Evolutionary conservation across 23 red algal species (phyloP).

Genomic region (Pyropia haitanensis): DNA sequence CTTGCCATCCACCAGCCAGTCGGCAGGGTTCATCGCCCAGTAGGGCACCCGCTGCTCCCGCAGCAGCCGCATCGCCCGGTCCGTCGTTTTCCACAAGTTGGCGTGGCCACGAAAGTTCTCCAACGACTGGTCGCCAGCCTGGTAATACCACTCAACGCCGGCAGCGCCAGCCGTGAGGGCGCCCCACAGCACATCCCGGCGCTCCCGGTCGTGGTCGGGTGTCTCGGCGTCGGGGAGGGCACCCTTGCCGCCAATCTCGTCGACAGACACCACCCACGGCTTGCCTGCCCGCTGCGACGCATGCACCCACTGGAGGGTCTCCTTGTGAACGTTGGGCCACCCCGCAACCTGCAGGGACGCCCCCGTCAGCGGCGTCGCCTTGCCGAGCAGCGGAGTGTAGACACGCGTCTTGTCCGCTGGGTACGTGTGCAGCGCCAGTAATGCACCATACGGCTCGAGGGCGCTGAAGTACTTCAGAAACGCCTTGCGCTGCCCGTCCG

Average conservation of each 20-base stretch:
- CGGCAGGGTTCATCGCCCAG: constrained; percentile 26
- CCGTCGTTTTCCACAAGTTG: constrained; percentile 22
- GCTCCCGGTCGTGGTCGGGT: background rate
- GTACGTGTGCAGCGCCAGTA: constrained; percentile 36
- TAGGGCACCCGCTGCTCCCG: constrained; percentile 19
- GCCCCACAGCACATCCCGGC: constrained; percentile 34
- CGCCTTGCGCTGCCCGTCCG: constrained; percentile 18
- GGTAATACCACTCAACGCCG: constrained; percentile 32
- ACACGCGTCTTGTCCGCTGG: constrained; percentile 25
- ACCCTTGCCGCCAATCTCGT: constrained; percentile 34
- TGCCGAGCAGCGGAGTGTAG: constrained; percentile 30
- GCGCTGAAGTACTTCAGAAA: constrained; percentile 26
- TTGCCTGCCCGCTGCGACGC: constrained; percentile 12
- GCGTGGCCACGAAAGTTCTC: constrained; percentile 34
- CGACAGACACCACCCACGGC: constrained; percentile 44
- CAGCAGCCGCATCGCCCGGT: constrained; percentile 16
- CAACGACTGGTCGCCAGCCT: constrained; percentile 20
- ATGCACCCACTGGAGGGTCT: constrained; percentile 28
- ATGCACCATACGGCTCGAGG: constrained; percentile 16
- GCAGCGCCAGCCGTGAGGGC: constrained; percentile 36
- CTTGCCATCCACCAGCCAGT: background rate
- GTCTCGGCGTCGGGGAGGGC: background rate
- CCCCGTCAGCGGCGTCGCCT: constrained; percentile 7
- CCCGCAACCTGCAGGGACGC: constrained; percentile 26
- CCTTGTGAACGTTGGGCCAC: constrained; percentile 16